Evolutionary conservation across 2,329 filamentous ascomycete genomes (phyloP), one percentile per base, ranked within the genome.

Genomic region (Pseudogymnoascus sp.): DNA sequence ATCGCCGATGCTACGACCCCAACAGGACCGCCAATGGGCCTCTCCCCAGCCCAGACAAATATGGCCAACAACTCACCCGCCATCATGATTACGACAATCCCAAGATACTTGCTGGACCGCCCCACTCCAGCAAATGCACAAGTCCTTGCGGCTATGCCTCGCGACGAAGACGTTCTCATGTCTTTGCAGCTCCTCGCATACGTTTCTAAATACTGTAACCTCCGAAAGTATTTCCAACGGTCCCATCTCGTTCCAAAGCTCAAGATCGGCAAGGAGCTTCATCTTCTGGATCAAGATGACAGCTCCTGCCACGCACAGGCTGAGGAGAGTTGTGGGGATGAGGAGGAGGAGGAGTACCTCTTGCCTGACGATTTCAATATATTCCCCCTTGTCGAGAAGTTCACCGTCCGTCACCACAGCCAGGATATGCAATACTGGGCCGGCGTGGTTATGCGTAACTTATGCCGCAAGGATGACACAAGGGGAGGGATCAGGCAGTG

Each of bases 351-450:
- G 71, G 93, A 99, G 75, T 97, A 96, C 73, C 79, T 96, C 26
- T 82, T 96, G 6, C 90, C 93, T 13, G 93, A 97, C 72, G 91
- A 97, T 75, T 93, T 96, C 77, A 99, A 99, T 76, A 96, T 99
- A 68, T 99, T 99, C 77, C 95, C 95, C 2, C 81, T 99, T 37
- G 95, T 99, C 59, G 95, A 99, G 76, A 97, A 97, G 76, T 99
- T 97, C 74, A 99, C 95, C 4, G 91, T 97, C 31, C 87, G 95
- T 67, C 92, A 97, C 73, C 91, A 97, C 76, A 92, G 90, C 67
- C 90, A 91, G 65, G 93, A 97, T 74, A 99, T 99, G 95, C 93
- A 97, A 75, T 99, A 99, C 79, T 99, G 95, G 95, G 95, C 95
- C 16, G 95, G 93, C 66, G 95, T 99, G 14, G 95, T 99, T 53